Base-by-base conservation (phyloP, 768 basidiomycete genomes). In the Suillus spraguei region DNA sequence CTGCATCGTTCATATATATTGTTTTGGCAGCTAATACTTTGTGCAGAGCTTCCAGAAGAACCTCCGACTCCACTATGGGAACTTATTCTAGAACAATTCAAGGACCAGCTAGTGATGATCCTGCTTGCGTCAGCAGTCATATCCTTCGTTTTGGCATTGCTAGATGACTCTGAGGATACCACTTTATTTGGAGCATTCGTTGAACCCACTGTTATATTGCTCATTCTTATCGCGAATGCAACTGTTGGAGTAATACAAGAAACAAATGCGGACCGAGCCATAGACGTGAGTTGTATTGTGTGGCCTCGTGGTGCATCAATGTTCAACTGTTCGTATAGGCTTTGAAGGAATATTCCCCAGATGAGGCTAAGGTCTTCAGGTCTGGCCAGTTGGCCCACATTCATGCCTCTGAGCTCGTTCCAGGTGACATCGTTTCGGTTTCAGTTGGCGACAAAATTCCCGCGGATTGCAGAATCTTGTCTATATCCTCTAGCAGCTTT, bases 31-130 rank as follows among this genome's bases (percentile, higher is more conserved):
- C 16, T 59, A 13, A 39, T n/a, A 16, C 35, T 28, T 28, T 56
- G 47, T 56, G 16, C 74, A 99, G 97, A 93, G 72, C 83, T 99
- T 8, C 96, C 97, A 13, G 95, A 97, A 71, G 94, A 96, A 11
- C 90, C 93, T 0, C 79, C 93, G 4, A 97, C 97, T 5, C 93
- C 96, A 4, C 73, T 99, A 38, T 95, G 95, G 94, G 85, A 94
- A 72, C 87, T 99, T 64, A 90, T 99, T 64, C 83, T 99, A n/a
- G 95, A 97, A 68, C 97, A 99, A 78, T 99, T 99, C 84, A 91
- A 99, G 82, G 97, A 99, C 79, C 95, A 97, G 77, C 87, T 99
- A 35, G 97, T 99, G 47, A 89, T 99, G 66, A 99, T 99, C 72
- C 85, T 99, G 39, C 89, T 99, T 53, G 95, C 85, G 3, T 97